Evolutionary conservation across 495 filamentous ascomycete genomes (phyloP), one percentile per base, ranked within the genome.

Genomic region (Acidiella bohemica): DNA sequence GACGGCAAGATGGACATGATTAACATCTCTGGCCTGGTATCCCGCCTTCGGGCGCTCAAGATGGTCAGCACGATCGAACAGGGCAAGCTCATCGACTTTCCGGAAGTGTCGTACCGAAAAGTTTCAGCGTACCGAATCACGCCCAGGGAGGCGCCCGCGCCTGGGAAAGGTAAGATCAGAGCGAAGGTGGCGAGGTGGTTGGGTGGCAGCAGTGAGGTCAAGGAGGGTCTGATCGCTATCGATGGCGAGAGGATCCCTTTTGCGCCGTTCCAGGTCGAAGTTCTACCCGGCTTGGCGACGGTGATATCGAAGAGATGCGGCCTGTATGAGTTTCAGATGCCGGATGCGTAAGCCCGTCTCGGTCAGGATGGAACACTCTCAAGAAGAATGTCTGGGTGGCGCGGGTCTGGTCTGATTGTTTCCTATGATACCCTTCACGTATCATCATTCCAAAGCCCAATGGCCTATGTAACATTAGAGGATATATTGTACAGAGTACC

Each of bases 191-290:
- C 39, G 11, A 12, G 31, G 4, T 46, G 51, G 43, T 18, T 41
- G 11, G 37, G 33, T 11, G 47, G 51, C 0, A 39, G 19, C 9
- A 78, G 75, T 16, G 62, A 71, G 35, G 64, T 53, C 34, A 67
- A 64, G 33, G 66, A 70, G 32, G 85, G 90, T 4, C 90, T 84
- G 59, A 87, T 97, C 58, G 88, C 84, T 54, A 84, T 97, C 51
- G 90, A 97, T 50, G 90, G 90, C 19, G 90, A 97, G 59, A 65
- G 73, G 17, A 64, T 92, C 9, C 81, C 84, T 1, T 95, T 87
- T 51, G 77, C 78, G 41, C 78, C 82, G 0, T 88, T 93, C 58
- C 90, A 97, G 62, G 84, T 75, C 7, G 90, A 97, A 62, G 63
- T 94, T 11, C 84, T 93, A 61, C 67, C 70, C 32, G 83, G 85